Conservation (phyloP, 176 grass and related monocot species). For the Avena insularis region DNA sequence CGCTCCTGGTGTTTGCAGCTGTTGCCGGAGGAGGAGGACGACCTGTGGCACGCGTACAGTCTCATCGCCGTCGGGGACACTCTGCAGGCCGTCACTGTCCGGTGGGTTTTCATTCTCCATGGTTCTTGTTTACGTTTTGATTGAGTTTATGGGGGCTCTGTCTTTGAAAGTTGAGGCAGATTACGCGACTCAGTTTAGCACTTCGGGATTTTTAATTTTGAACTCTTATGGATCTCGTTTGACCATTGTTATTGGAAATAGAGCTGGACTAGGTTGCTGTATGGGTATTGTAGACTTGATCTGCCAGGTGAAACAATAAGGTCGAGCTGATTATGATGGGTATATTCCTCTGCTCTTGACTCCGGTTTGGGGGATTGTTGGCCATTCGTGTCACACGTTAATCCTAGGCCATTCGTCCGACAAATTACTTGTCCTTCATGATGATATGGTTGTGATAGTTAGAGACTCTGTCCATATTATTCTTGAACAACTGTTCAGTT, state of each 20-base stretch:
- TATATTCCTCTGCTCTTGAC: background rate
- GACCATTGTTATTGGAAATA: background rate
- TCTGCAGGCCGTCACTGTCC: constrained; percentile 71
- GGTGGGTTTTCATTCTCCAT: constrained; percentile 41
- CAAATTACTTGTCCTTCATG: background rate
- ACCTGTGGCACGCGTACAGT: constrained; percentile 94
- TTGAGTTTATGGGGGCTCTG: background rate
- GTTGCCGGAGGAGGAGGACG: constrained; percentile 87
- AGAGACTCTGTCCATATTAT: background rate
- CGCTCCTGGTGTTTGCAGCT: constrained; percentile 40
- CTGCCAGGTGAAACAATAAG: background rate
- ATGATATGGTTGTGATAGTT: background rate
- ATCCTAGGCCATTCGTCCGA: background rate
- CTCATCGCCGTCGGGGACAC: constrained; percentile 75
- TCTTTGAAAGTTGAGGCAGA: too few relatives aligned
- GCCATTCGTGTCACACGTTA: background rate
- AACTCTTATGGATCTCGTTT: background rate
- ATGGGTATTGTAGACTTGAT: background rate
- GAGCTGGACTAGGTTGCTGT: background rate
- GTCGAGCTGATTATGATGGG: background rate
- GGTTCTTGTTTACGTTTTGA: background rate
- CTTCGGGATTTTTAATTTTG: constrained; percentile 4
- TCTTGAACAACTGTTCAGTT: background rate
- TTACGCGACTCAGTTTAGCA: background rate
- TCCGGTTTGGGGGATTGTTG: background rate